Evolutionary conservation across 257 asterid species (phyloP), one percentile per base, ranked within the genome.

Genomic region (Solanum chilense): DNA sequence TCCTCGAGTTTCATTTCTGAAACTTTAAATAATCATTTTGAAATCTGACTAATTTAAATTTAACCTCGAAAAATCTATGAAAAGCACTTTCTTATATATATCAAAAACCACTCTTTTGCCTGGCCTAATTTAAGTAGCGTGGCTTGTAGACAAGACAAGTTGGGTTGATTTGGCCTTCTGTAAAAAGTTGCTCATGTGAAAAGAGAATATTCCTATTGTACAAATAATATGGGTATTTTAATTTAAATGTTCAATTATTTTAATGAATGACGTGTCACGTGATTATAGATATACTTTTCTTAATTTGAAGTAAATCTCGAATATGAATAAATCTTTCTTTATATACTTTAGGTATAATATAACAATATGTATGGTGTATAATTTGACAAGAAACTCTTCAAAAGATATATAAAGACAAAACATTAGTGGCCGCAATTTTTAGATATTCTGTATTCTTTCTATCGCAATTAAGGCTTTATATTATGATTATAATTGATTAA

Each of bases 401-500:
- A 18, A 16, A 9, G 10, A 80, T 47, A 47, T 37, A 37, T 37
- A 47, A 49, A 29, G 84, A 49, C 39, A 33, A 47, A 29, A 27
- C 68, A 41, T 68, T 68, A 74, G 49, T 80, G 81, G 89, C 87
- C 83, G 86, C 87, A 75, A 80, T 47, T 27, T 82, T 33, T 47
- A 86, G 70, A 44, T 73, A 70, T 89, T 84, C 78, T 84, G 84
- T 87, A 85, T 39, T 74, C 82, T 45, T 89, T 25, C 84, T 37
- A 45, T 23, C 44, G 31, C 31, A 37, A 20, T 74, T 37, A 74
- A 13, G 49, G 31, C 18, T 11, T 74, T 62, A 9, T 52, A 6
- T 52, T 52, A 60, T 9, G n/a, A 52, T 23, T 73, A n/a, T 37
- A 12, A 74, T 58, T 37, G 31, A 74, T 58, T 58, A 58, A 20